These are phyloP conservation scores for Malus hybrid DNA, from an alignment of 331 rosid species.

Conservation along the genomic window DNA sequence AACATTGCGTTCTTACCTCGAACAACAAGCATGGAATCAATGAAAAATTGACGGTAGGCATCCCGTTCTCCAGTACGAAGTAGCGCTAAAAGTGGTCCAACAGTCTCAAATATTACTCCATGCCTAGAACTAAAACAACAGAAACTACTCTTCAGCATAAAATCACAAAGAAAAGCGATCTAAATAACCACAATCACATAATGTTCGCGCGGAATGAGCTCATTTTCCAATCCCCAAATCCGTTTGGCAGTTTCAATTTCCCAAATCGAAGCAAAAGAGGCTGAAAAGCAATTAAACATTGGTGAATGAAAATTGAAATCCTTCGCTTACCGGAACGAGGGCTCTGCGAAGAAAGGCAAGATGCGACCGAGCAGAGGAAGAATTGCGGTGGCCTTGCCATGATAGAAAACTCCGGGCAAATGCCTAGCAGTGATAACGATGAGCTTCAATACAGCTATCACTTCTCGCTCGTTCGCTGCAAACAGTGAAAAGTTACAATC, in stretches of 20 bases:
- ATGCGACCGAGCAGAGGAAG: slow-evolving; percentile 62
- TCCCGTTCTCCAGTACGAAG: slow-evolving; percentile 74
- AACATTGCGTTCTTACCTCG: slow-evolving; percentile 43
- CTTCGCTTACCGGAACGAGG: slow-evolving; percentile 43
- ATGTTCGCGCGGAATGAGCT: not conserved
- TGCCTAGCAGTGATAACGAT: slow-evolving; percentile 52
- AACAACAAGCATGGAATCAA: slow-evolving; percentile 57
- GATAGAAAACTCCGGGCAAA: slow-evolving; percentile 76
- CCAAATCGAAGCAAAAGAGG: not conserved
- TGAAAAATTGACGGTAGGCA: slow-evolving; percentile 58
- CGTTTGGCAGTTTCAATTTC: not conserved
- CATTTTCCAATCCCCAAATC: not conserved
- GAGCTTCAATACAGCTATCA: slow-evolving; percentile 63
- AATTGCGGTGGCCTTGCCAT: slow-evolving; percentile 50
- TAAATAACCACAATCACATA: not conserved
- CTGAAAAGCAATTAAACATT: not conserved
- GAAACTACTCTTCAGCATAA: not conserved
- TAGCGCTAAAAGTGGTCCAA: slow-evolving; percentile 66
- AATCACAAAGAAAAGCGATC: not conserved
- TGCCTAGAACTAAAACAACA: slow-evolving; percentile 53
- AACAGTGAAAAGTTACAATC: not conserved
- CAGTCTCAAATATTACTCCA: slow-evolving; percentile 60
- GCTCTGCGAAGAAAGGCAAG: slow-evolving; percentile 72
- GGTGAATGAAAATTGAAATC: not conserved
- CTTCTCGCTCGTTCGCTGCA: slow-evolving; percentile 69